These are phyloP conservation scores for Fallopia convolvulus DNA, from an alignment of 148 eudicot species.

Conservation along the genomic window DNA sequence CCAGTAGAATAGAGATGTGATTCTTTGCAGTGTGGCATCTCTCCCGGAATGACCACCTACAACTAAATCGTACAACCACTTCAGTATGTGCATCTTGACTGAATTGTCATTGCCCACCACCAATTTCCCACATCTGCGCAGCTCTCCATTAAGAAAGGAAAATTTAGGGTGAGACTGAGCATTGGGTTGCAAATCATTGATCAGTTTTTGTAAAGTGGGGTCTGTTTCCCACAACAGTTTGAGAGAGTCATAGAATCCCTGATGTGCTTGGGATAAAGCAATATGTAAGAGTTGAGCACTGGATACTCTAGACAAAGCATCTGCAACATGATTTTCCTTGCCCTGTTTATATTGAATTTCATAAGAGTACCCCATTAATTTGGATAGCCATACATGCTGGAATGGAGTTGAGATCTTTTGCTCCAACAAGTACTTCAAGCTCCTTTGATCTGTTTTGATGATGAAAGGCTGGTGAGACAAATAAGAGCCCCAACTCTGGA, in stretches of 20 bases:
- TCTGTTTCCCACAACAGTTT: not conserved
- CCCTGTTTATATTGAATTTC: conserved; percentile 6
- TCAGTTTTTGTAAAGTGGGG: not conserved
- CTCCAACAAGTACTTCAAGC: not conserved
- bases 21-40: not conserved
- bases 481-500: too few relatives aligned
- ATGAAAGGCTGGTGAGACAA: too few relatives aligned
- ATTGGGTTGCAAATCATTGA: not conserved
- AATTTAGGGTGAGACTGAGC: not conserved
- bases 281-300: not conserved
- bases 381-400: not conserved
- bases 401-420: not conserved
- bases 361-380: not conserved
- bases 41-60: not conserved
- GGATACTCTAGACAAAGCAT: not conserved
- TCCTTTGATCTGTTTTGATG: too few relatives aligned
- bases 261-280: not conserved
- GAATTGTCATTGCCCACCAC: not conserved
- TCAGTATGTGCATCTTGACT: not conserved
- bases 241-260: not conserved
- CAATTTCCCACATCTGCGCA: not conserved
- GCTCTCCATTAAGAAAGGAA: not conserved
- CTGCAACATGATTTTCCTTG: not conserved
- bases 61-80: not conserved
- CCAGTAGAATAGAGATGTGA: too few relatives aligned